Conservation (phyloP, 2,329 filamentous ascomycete species). For the Lachnellula occidentalis region DNA sequence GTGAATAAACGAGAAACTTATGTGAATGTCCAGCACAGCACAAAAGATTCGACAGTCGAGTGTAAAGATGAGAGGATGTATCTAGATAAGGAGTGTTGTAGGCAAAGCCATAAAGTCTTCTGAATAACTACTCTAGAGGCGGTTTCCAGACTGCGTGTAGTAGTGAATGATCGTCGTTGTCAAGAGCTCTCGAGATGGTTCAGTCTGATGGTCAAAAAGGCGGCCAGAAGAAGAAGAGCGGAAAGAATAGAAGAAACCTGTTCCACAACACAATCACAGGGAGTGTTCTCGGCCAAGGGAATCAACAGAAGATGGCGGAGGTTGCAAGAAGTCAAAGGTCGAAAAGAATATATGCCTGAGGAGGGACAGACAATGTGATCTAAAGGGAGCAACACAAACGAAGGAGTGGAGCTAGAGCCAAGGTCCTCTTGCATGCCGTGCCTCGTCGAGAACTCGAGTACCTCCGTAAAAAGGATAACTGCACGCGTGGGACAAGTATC, state of each 20-base stretch:
- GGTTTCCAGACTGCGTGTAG: not conserved
- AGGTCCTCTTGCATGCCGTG: not conserved
- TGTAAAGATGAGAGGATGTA: not conserved
- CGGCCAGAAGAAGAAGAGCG: not conserved
- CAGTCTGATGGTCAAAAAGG: not conserved
- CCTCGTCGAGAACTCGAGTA: not conserved
- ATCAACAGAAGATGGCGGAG: not conserved
- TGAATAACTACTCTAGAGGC: not conserved
- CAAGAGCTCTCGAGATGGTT: not conserved
- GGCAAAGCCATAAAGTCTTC: not conserved
- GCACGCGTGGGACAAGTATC: not conserved
- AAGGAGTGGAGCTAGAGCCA: not conserved
- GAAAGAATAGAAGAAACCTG: not conserved
- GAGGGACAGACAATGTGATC: not conserved
- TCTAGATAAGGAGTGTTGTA: slow-evolving; percentile 5
- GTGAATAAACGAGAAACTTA: slow-evolving; percentile 4
- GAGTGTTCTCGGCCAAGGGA: not conserved
- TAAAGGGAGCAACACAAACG: not conserved
- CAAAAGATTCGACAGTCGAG: slow-evolving; percentile 12
- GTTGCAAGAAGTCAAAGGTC: not conserved
- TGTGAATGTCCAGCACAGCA: slow-evolving; percentile 21
- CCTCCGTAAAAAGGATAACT: not conserved
- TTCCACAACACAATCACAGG: not conserved
- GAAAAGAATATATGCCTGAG: not conserved
- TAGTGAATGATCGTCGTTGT: not conserved